Conservation (phyloP, 192 early-diverging fungal species). For the Coemansia interrupta region DNA sequence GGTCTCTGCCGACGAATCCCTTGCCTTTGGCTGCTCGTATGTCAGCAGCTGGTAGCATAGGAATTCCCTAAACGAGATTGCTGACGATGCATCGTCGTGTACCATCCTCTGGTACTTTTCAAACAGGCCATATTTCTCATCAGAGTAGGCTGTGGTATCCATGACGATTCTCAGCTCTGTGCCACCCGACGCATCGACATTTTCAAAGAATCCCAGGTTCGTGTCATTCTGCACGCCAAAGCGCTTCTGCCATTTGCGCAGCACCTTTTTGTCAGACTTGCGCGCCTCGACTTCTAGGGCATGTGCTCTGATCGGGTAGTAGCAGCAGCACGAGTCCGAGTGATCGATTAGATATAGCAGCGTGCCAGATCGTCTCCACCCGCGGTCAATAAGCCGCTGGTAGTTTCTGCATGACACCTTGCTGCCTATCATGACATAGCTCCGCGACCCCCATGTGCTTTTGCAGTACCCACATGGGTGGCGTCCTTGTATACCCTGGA, state of each 20-base stretch:
- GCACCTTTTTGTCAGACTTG: constrained; percentile 22
- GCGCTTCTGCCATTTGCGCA: constrained; percentile 26
- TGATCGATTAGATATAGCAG: constrained; percentile 53
- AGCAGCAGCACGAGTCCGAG: constrained; percentile 55
- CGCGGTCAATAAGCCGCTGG: constrained; percentile 46
- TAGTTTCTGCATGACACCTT: constrained; percentile 37
- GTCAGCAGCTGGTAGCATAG: constrained; percentile 51
- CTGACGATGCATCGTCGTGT: constrained; percentile 74
- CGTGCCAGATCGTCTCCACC: constrained; percentile 50
- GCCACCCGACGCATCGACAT: not conserved
- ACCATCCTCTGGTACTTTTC: constrained; percentile 74
- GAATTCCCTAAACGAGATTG: constrained; percentile 60
- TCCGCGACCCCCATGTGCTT: constrained; percentile 8
- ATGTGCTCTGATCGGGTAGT: constrained; percentile 42
- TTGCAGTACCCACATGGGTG: constrained; percentile 43
- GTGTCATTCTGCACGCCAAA: not conserved
- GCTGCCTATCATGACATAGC: not conserved
- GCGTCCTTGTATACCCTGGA: constrained; percentile 25
- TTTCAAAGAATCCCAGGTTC: not conserved
- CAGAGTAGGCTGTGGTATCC: constrained; percentile 64
- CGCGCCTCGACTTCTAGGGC: constrained; percentile 17
- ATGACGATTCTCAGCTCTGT: constrained; percentile 15
- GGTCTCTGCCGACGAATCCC: too few species aligned
- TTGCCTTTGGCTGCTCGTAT: too few species aligned
- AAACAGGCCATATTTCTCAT: constrained; percentile 76